Conservation (phyloP, 805 yeast species). For the Myxozyma melibiosi region DNA sequence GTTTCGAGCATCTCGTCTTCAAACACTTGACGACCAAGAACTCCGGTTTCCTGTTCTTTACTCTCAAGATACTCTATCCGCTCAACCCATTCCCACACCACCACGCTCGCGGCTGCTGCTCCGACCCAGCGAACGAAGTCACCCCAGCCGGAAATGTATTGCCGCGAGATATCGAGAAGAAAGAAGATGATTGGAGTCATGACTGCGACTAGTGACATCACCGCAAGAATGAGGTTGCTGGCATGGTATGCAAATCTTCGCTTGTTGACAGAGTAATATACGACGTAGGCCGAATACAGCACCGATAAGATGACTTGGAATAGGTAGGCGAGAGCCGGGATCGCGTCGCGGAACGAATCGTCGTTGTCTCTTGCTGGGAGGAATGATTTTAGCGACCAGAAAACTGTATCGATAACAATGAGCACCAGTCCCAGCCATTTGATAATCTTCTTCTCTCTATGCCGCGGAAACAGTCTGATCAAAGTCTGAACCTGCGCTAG, state of each 20-base stretch:
- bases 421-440: constrained; percentile 43
- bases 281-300: constrained; percentile 41
- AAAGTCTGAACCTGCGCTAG: constrained; percentile 60
- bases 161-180: constrained; percentile 44
- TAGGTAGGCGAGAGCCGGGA: constrained; percentile 41
- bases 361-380: constrained; percentile 30
- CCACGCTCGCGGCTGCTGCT: constrained; percentile 53
- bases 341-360: constrained; percentile 39
- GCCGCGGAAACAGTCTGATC: constrained; percentile 44
- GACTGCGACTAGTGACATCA: constrained; percentile 48
- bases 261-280: constrained; percentile 47
- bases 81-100: constrained; percentile 69
- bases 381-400: constrained; percentile 37
- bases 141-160: constrained; percentile 55
- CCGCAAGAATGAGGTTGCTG: constrained; percentile 53
- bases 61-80: constrained; percentile 56
- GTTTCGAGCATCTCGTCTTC: constrained; percentile 46
- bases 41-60: constrained; percentile 55
- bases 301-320: constrained; percentile 42
- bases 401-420: constrained; percentile 39
- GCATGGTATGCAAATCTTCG: constrained; percentile 51
- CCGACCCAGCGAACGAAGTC: constrained; percentile 50
- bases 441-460: constrained; percentile 41
- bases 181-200: constrained; percentile 45
- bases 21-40: constrained; percentile 62